Base-by-base conservation (phyloP, 176 grass and related monocot species). In the Phragmites australis region DNA sequence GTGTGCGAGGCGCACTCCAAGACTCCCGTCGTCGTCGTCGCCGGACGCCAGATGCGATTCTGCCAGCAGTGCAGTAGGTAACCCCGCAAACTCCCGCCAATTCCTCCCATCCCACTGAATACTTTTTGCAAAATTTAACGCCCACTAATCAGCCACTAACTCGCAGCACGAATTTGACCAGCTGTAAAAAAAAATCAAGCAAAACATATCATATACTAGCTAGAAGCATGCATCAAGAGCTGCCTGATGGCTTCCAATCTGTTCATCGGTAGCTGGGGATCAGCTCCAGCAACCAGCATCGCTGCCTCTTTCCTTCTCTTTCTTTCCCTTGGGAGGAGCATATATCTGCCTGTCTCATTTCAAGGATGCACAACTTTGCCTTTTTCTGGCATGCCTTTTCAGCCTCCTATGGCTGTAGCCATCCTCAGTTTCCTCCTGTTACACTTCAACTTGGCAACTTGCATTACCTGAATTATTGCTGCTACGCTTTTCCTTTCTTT, bases 1-100 rank as follows among this genome's bases (percentile, higher is more conserved):
- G 93, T 97, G 72, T 97, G 94, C 72, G 91, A 87, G 77, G 56
- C 75, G 81, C 91, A 97, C 86, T 89, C 93, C 60, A 97, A 97
- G 63, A 93, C 91, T 3, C 82, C 94, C 54, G 68, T 97, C 37
- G 91, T 97, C 84, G 70, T 84, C 77, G 87, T 97, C 54, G 67
- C 81, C 23, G 91, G 94, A 40, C 75, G 84, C 47, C 87, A 97
- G 82, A 93, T 94, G 85, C 89, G 94, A 54, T 97, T 97, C 80
- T 97, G 91, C 81, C 94, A 97, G 68, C 94, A 97, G 87, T 97
- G 94, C 70, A 97, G 94, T 85, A 97, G 94, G 94, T 97, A 88
- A 80, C 6, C 6, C 1, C 3, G 5, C 68, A 4, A 31, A 1
- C 23, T 17, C 30, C 66, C n/a, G 16, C 48, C 21, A 13, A 50